These are phyloP conservation scores for Cryptococcus sp. DNA, from an alignment of 1,284 basidiomycete species.

Conservation along the genomic window DNA sequence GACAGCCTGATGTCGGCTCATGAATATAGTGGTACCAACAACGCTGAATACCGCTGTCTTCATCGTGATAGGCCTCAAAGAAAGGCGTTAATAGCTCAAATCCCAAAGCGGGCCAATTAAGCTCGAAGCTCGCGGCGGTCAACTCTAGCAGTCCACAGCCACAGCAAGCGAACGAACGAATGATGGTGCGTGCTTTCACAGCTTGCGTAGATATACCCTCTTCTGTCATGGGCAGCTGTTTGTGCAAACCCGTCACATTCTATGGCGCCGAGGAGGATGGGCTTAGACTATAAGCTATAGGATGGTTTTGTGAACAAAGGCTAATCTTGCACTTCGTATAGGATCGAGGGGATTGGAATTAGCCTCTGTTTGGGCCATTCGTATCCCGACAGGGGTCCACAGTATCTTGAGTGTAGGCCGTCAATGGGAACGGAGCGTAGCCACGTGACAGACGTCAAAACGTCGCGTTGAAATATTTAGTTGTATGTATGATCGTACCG, in stretches of 20 bases:
- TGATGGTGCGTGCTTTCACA: constrained; percentile 43
- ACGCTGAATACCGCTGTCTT: background rate
- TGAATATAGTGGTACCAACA: background rate
- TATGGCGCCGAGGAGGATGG: background rate
- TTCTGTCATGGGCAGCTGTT: background rate
- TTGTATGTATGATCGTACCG: too few relatives aligned
- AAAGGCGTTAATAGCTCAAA: constrained; percentile 48
- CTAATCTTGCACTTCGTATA: background rate
- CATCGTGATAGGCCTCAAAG: background rate
- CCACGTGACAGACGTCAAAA: too few relatives aligned
- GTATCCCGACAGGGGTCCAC: background rate
- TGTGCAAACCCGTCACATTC: background rate
- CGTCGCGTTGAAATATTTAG: too few relatives aligned
- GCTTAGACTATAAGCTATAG: too few relatives aligned
- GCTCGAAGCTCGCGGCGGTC: constrained; percentile 45
- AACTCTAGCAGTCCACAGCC: constrained; percentile 18
- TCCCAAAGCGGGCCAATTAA: constrained; percentile 48
- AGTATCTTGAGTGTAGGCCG: too few relatives aligned
- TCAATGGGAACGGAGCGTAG: too few relatives aligned
- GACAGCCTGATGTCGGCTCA: background rate
- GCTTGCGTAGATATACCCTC: background rate
- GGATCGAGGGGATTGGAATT: constrained; percentile 41
- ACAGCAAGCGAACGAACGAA: constrained; percentile 30
- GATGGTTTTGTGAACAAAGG: background rate
- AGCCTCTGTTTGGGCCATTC: background rate